Evolutionary conservation across 1,139 yeast genomes (phyloP), one percentile per base, ranked within the genome.

Genomic region (Protomyces inouyei): DNA sequence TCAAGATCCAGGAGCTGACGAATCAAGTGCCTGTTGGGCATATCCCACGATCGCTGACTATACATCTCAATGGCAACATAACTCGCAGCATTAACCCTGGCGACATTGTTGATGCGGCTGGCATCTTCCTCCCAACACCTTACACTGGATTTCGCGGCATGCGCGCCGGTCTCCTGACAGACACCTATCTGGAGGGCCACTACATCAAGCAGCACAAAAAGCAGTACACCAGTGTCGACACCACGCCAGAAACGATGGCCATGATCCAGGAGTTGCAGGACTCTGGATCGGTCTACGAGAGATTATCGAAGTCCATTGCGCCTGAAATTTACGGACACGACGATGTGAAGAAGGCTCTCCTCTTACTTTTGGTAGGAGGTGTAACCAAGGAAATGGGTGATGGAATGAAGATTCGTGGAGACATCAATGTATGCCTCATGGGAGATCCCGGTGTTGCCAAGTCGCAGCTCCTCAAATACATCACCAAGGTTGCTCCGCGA

Each of bases 391-490:
- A 85, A 73, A 85, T 92, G 71, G 96, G 96, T 55, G 98, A 95
- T 77, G 99, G 99, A 69, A 85, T 95, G 87, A 86, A 87, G 73
- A 93, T 95, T 73, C 86, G 99, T 79, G 99, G 99, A 73, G 98
- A 95, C 74, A 89, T 95, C 70, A 95, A 95, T 74, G 85, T 95
- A 64, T 88, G 98, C 78, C 82, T 95, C 65, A 93, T 95, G 98
- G 99, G 99, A 71, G 99, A 95, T 73, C 99, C 99, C 48, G 98
- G 98, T 81, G 98, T 95, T 65, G 99, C 99, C 72, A 95, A 95
- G 76, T 93, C 98, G 0, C 99, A 95, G 80, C 80, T 95, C 72
- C 80, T 95, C 69, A 93, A 93, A 75, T 89, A 96, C 43, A 89
- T 95, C 69, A 83, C 92, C 65, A 91, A 92, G 72, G 89, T 95